phyloP scores from a whole-genome alignment of 202 grass and related monocot species.

The Elaeis oleifera region DNA sequence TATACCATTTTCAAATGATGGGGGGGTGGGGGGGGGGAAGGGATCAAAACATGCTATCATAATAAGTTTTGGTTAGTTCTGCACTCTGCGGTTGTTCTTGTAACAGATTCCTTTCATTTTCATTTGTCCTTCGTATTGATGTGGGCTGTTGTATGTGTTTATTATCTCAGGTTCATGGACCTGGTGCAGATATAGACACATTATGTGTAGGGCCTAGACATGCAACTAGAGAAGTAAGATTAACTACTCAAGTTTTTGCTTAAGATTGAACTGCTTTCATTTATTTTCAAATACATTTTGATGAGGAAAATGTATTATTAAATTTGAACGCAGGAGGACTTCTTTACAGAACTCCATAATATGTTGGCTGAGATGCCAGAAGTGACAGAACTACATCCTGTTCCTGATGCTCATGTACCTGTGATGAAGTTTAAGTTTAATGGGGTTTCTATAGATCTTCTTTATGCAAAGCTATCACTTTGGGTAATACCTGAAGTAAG shows the following conservation, averaged over 20 bases:
- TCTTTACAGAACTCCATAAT: constrained; percentile 64
- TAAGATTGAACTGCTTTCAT: constrained; percentile 2
- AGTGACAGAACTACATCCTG: constrained; percentile 77
- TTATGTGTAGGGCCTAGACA: constrained; percentile 89
- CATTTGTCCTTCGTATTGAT: no score
- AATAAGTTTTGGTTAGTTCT: no score
- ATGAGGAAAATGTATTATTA: constrained; percentile 17
- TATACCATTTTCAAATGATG: no score
- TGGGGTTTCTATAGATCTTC: constrained; percentile 84
- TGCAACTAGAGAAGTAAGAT: constrained; percentile 76
- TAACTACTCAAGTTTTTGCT: constrained; percentile 4
- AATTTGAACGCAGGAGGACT: constrained; percentile 64
- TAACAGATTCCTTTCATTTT: background rate
- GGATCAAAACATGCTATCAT: no score
- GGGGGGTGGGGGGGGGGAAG: no score
- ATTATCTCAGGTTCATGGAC: constrained; percentile 72
- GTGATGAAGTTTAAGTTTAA: constrained; percentile 75
- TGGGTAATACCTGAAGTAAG: constrained; percentile 87
- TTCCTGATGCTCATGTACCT: constrained; percentile 96
- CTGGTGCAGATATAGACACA: constrained; percentile 91
- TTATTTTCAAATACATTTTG: background rate
- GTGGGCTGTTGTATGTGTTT: constrained; percentile 1
- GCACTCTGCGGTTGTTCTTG: no score
- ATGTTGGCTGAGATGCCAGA: constrained; percentile 87
- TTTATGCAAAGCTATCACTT: constrained; percentile 82